Evolutionary conservation across 192 early-diverging fungal genomes (phyloP).

Genomic region (Linnemannia hyalina): DNA sequence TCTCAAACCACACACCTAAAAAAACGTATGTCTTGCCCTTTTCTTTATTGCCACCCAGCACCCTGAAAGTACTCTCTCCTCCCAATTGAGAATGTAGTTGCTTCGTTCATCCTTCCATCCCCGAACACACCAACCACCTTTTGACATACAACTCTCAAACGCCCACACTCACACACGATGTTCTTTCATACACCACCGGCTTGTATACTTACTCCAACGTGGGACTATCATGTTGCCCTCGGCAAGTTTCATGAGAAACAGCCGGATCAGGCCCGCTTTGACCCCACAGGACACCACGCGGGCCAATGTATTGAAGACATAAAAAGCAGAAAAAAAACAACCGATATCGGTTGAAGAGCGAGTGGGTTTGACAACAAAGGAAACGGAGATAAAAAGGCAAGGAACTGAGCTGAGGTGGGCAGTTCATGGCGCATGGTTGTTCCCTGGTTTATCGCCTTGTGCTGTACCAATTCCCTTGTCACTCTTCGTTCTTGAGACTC

Average conservation of each 20-base stretch:
- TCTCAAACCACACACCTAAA: neutral
- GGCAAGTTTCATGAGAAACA: slow-evolving; percentile 1
- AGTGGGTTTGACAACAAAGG: neutral
- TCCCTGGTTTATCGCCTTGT: neutral
- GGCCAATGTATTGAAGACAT: neutral
- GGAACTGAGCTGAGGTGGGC: neutral
- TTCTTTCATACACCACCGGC: neutral
- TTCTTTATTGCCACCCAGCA: no score
- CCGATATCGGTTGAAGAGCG: no score
- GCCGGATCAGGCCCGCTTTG: slow-evolving; percentile 3
- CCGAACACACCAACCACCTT: neutral
- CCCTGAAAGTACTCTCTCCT: neutral
- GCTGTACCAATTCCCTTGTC: neutral
- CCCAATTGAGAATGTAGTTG: neutral
- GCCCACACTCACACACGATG: no score
- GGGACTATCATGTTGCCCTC: neutral
- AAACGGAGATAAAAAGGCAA: neutral
- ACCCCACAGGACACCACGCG: slow-evolving; percentile 5
- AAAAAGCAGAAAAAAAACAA: no score
- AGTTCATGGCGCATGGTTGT: neutral
- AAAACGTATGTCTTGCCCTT: neutral
- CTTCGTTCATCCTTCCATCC: neutral
- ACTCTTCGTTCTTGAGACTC: neutral
- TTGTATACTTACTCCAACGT: neutral
- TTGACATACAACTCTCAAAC: neutral